These are phyloP conservation scores for Purshia tridentata DNA, from an alignment of 306 rosid species.

Conservation along the genomic window DNA sequence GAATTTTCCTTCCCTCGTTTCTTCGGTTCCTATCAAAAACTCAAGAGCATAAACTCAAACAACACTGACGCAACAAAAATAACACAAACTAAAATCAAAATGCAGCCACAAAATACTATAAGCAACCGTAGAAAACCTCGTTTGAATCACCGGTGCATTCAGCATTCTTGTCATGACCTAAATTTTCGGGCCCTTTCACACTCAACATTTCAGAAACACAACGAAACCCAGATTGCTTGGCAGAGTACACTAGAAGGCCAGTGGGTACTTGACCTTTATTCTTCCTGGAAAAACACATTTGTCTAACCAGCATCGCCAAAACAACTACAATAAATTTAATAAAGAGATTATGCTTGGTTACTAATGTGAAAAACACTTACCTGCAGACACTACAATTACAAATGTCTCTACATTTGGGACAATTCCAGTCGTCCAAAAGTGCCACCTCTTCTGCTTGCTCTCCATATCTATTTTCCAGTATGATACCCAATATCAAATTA, in stretches of 20 bases:
- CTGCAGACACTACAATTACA: conserved; percentile 84
- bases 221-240: conserved; percentile 57
- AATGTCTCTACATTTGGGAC: conserved; percentile 71
- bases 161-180: conserved; percentile 23
- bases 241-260: conserved; percentile 43
- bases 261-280: conserved; percentile 66
- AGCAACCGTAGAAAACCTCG: conserved; percentile 30
- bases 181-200: conserved; percentile 22
- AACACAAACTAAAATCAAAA: conserved; percentile 1
- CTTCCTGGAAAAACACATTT: conserved; percentile 46
- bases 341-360: not conserved
- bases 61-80: not conserved
- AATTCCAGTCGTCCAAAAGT: conserved; percentile 46
- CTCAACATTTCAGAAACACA: conserved; percentile 64
- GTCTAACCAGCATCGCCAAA: conserved; percentile 17
- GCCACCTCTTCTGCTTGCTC: conserved; percentile 54
- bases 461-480: conserved; percentile 55
- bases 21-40: conserved; percentile 38
- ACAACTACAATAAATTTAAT: not conserved
- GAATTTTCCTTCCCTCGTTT: conserved; percentile 63
- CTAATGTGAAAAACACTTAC: conserved; percentile 33
- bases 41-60: not conserved
- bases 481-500: not conserved
- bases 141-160: not conserved
- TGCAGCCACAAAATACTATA: not conserved